Evolutionary conservation across 2,329 filamentous ascomycete species (phyloP), one percentile per base, ranked within the genome.

Genomic region (Ceratocystis eucalypticola): DNA sequence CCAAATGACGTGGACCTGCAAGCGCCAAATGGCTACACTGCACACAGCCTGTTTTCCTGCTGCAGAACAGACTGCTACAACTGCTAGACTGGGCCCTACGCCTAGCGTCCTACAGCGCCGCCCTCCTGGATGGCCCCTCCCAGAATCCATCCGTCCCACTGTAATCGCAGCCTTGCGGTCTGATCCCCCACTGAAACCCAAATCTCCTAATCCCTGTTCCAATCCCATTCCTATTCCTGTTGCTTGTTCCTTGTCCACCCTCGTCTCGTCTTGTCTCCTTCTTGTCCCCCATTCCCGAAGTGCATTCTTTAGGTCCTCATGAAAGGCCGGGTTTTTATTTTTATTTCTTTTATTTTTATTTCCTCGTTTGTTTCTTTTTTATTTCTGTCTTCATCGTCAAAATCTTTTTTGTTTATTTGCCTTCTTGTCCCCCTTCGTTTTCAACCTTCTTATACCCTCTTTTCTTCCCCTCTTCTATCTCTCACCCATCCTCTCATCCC

Each of bases 171-270:
- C 53, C 53, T 33, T 57, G 53, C 25, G 53, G 53, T 57, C 53
- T 57, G 53, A 57, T 57, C 22, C 53, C 37, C 53, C 53, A 57
- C 53, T 57, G 53, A 57, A 57, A 57, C 53, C 53, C 10, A 28
- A 57, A 57, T 17, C 53, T 33, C 37, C 37, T 5, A 15, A 41
- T 41, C 37, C 37, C 37, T 41, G 37, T 41, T 41, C 37, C 25
- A 57, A 57, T 57, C 53, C 53, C 53, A 57, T 57, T 57, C 53
- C 53, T 57, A 57, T 57, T 57, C 28, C 53, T 57, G 53, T 25
- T n/a, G 48, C 48, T 41, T 50, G 48, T 57, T 28, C 53, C 53
- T 57, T 57, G 53, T n/a, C 12, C 37, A 41, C 37, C 37, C 37
- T 41, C 37, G 37, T 41, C 37, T 41, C 37, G 37, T 41, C 37